Evolutionary conservation across 139 green algal species (phyloP), one percentile per base, ranked within the genome.

Genomic region (Picochlorum sp.): DNA sequence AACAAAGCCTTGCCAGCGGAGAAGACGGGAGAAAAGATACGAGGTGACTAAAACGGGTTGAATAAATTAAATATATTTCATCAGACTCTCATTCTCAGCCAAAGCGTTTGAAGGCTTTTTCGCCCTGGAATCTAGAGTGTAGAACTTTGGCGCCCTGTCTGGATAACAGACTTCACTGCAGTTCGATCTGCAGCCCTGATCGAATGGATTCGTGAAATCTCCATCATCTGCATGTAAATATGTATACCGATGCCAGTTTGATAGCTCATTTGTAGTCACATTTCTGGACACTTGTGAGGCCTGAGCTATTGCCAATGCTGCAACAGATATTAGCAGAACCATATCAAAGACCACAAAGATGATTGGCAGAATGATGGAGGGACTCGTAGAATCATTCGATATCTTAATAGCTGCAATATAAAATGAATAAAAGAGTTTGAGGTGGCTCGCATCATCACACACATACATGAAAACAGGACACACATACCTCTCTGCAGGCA

Each of bases 181-280:
- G 59, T 91, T 91, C 30, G 45, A 15, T 20, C 51, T 63, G 62
- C 73, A 85, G 21, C 91, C 91, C 2, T 66, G 72, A 80, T 94
- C 88, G 65, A 94, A 95, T 11, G 92, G 92, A 69, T 96, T 96
- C 45, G 60, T 57, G 67, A 95, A 97, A n/a, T 71, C 45, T 49
- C 85, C 86, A 21, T 83, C 62, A 10, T 45, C 8, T 30, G 69
- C 78, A 55, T 85, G 78, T 31, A 96, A 77, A 69, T 96, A 97
- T 49, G 74, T 78, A 78, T 94, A 94, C 13, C 88, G 64, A 70
- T 95, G 84, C 84, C 85, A 92, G 79, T 98, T 98, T 11, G 88
- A 83, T 31, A 97, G 73, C 72, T 98, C 92, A 65, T 98, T 98
- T 31, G 92, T 98, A 5, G 92, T 98, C 16, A 97, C 72, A 73